Evolutionary conservation across 2,329 filamentous ascomycete genomes (phyloP).

Genomic region (Neofusicoccum sp.): DNA sequence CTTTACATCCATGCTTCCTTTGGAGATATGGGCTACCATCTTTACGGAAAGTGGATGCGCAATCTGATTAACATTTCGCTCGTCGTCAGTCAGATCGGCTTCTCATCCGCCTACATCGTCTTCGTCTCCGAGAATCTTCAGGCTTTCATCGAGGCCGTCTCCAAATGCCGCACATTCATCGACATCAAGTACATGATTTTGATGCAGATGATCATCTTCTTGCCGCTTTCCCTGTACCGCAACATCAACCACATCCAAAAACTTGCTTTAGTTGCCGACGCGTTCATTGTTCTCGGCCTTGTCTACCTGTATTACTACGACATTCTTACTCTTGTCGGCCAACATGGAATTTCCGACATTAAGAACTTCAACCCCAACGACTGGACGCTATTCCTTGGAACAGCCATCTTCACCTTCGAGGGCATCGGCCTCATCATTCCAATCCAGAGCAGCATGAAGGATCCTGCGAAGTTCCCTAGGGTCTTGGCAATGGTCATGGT

Average conservation of each 20-base stretch:
- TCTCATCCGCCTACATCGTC: slow-evolving; percentile 93
- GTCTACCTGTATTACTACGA: slow-evolving; percentile 97
- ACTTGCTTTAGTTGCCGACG: slow-evolving; percentile 88
- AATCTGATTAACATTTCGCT: slow-evolving; percentile 87
- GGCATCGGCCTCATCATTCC: slow-evolving; percentile 97
- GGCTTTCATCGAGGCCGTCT: slow-evolving; percentile 90
- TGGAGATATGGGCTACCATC: slow-evolving; percentile 89
- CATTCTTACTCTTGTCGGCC: slow-evolving; percentile 74
- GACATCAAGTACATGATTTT: slow-evolving; percentile 88
- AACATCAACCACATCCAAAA: slow-evolving; percentile 98
- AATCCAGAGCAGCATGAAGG: slow-evolving; percentile 95
- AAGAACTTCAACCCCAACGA: slow-evolving; percentile 85
- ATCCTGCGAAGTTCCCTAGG: slow-evolving; percentile 84
- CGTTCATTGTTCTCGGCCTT: slow-evolving; percentile 90
- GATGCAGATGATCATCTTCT: slow-evolving; percentile 92
- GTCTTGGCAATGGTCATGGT: slow-evolving; percentile 93
- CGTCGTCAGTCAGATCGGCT: slow-evolving; percentile 92
- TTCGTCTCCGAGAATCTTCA: slow-evolving; percentile 96
- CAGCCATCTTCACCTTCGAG: slow-evolving; percentile 98
- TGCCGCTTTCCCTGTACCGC: slow-evolving; percentile 89
- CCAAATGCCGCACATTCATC: slow-evolving; percentile 81
- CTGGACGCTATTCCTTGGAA: slow-evolving; percentile 98
- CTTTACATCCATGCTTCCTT: slow-evolving; percentile 90
- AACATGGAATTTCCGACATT: slow-evolving; percentile 80
- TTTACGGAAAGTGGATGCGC: slow-evolving; percentile 91